These are phyloP conservation scores for Corymbia citriodora DNA, from an alignment of 441 rosid species.

Conservation along the genomic window DNA sequence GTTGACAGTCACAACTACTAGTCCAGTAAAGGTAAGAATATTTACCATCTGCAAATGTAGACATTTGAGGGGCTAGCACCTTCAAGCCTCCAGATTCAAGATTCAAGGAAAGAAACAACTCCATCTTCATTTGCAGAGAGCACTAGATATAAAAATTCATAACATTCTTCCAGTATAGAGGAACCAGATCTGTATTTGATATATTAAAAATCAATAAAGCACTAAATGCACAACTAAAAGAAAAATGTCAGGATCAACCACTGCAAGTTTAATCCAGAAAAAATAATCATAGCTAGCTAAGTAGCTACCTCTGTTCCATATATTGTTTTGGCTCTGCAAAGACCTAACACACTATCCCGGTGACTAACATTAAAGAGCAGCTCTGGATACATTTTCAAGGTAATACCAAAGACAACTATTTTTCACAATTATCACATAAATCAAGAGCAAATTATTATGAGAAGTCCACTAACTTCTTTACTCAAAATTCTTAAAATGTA, in stretches of 20 bases:
- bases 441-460: neutral
- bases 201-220: neutral
- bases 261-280: neutral
- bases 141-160: conserved; percentile 67
- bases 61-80: conserved; percentile 61
- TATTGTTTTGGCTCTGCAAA: neutral
- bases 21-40: neutral
- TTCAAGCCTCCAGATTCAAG: conserved; percentile 69
- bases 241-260: neutral
- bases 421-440: neutral
- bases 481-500: neutral
- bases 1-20: neutral
- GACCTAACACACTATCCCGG: neutral
- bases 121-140: conserved; percentile 56
- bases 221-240: neutral
- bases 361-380: neutral
- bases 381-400: neutral
- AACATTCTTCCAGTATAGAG: conserved; percentile 62
- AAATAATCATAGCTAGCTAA: neutral
- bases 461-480: neutral
- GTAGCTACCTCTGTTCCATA: neutral
- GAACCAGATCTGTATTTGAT: conserved; percentile 31
- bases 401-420: neutral
- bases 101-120: conserved; percentile 32
- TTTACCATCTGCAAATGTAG: conserved; percentile 65